phyloP scores from a whole-genome alignment of 805 yeast genomes.

The Starmerella floricola region DNA sequence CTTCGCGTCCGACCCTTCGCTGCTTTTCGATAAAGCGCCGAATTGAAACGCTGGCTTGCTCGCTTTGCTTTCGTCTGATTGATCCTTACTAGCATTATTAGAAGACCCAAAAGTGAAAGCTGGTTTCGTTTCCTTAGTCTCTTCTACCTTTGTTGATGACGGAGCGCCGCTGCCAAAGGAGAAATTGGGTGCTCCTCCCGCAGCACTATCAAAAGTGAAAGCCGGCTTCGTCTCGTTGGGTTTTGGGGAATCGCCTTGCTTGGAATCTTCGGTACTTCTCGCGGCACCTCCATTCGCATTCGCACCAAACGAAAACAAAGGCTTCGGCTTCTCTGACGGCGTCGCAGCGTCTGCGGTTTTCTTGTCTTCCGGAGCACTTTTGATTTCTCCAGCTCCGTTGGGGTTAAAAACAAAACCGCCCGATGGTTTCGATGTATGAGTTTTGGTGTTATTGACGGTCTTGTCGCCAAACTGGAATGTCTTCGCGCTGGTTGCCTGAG shows the following conservation, averaged over 20 bases:
- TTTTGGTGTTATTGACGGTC: constrained; percentile 12
- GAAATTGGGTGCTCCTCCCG: too few relatives aligned
- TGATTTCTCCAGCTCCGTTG: constrained; percentile 14
- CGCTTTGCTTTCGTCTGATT: too few relatives aligned
- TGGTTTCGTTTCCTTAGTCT: too few relatives aligned
- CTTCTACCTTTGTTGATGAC: too few relatives aligned
- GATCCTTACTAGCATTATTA: background rate
- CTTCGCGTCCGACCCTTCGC: too few relatives aligned
- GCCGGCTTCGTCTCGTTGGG: constrained; percentile 22
- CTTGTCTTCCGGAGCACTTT: constrained; percentile 45
- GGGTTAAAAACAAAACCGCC: constrained; percentile 20
- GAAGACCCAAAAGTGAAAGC: too few relatives aligned
- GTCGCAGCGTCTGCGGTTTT: background rate
- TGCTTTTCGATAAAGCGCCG: constrained; percentile 16
- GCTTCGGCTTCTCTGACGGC: constrained; percentile 30
- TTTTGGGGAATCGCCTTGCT: too few relatives aligned
- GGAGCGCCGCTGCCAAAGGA: too few relatives aligned
- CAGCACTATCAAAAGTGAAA: constrained; percentile 8
- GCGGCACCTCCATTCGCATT: constrained; percentile 1
- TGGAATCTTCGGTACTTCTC: too few relatives aligned
- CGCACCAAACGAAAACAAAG: constrained; percentile 6
- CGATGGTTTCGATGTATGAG: constrained; percentile 6
- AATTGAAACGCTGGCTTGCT: constrained; percentile 9
- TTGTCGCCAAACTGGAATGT: constrained; percentile 21
- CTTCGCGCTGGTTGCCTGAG: constrained; percentile 3